phyloP scores from a whole-genome alignment of 345 rosid species.

The Citrus sinensis region DNA sequence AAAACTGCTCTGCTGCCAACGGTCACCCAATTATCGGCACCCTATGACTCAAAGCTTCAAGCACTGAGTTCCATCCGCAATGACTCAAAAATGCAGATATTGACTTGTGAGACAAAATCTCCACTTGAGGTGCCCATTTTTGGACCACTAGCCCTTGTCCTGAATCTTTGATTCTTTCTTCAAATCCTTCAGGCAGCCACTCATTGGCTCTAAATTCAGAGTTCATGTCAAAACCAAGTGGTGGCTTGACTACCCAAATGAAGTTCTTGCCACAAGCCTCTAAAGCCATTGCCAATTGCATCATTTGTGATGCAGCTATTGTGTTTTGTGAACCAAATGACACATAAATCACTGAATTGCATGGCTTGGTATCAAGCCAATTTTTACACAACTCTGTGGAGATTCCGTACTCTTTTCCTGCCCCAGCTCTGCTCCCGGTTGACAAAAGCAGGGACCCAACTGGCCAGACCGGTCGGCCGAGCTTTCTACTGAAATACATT shows the following conservation, averaged over 20 bases:
- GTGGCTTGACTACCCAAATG: slow-evolving; percentile 37
- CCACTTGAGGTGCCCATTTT: slow-evolving; percentile 33
- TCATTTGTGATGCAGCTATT: slow-evolving; percentile 25
- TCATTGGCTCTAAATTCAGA: slow-evolving; percentile 21
- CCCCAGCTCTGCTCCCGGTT: background rate
- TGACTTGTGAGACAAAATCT: slow-evolving; percentile 28
- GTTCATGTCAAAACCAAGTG: slow-evolving; percentile 21
- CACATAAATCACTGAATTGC: slow-evolving; percentile 20
- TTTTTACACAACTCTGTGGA: background rate
- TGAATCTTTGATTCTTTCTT: slow-evolving; percentile 15
- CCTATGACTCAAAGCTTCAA: slow-evolving; percentile 26
- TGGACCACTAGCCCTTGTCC: slow-evolving; percentile 22
- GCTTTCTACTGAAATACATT: slow-evolving; percentile 16
- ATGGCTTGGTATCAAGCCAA: slow-evolving; percentile 28
- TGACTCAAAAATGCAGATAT: slow-evolving; percentile 32
- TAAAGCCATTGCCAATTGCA: slow-evolving; percentile 26
- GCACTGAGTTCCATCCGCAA: slow-evolving; percentile 39
- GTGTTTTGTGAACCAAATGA: slow-evolving; percentile 32
- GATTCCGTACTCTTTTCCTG: background rate
- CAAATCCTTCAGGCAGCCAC: slow-evolving; percentile 34
- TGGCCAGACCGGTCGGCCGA: slow-evolving; percentile 20
- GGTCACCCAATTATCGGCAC: slow-evolving; percentile 35
- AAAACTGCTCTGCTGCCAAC: slow-evolving; percentile 25
- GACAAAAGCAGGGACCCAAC: slow-evolving; percentile 28
- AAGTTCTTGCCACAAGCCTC: slow-evolving; percentile 8